These are phyloP conservation scores for Hortaea sp. DNA, from an alignment of 2,329 filamentous ascomycete species.

Conservation along the genomic window DNA sequence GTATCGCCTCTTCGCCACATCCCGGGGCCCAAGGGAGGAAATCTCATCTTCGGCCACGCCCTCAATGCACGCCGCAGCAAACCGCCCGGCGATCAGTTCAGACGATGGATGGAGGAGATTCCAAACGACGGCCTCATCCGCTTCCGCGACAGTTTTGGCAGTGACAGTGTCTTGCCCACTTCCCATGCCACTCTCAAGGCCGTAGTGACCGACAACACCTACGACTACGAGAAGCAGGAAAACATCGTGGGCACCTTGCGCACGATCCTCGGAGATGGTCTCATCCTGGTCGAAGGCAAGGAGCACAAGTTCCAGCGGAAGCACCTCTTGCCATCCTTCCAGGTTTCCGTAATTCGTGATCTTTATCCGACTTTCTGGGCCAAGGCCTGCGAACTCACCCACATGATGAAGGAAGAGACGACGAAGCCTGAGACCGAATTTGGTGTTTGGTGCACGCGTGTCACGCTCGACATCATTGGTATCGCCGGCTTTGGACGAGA, in stretches of 20 bases:
- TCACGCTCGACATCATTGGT: conserved; percentile 39
- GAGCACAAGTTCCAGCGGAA: conserved; percentile 51
- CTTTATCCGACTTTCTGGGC: conserved; percentile 77
- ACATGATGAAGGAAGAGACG: conserved; percentile 1
- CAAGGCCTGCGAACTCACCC: conserved; percentile 39
- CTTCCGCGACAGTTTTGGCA: conserved; percentile 29
- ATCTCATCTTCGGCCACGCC: conserved; percentile 28
- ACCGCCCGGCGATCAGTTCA: conserved; percentile 24
- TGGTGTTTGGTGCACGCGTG: conserved; percentile 34
- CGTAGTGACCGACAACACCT: conserved; percentile 42
- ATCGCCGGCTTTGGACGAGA: conserved; percentile 36
- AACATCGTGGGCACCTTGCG: conserved; percentile 34
- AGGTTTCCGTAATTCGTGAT: conserved; percentile 76
- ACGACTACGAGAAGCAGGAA: conserved; percentile 45
- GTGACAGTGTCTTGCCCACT: conserved; percentile 28
- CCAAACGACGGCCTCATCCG: conserved; percentile 33
- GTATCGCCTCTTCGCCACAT: conserved; percentile 31
- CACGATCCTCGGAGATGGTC: conserved; percentile 40
- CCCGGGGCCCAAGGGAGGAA: conserved; percentile 21
- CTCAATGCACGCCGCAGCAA: conserved; percentile 22
- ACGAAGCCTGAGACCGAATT: conserved; percentile 27
- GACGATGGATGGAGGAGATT: conserved; percentile 28
- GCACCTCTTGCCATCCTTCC: conserved; percentile 70
- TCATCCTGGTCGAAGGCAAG: conserved; percentile 42
- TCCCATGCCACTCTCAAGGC: conserved; percentile 37